Base-by-base conservation (phyloP, 495 filamentous ascomycete genomes). In the Trichoderma asperelloides region DNA sequence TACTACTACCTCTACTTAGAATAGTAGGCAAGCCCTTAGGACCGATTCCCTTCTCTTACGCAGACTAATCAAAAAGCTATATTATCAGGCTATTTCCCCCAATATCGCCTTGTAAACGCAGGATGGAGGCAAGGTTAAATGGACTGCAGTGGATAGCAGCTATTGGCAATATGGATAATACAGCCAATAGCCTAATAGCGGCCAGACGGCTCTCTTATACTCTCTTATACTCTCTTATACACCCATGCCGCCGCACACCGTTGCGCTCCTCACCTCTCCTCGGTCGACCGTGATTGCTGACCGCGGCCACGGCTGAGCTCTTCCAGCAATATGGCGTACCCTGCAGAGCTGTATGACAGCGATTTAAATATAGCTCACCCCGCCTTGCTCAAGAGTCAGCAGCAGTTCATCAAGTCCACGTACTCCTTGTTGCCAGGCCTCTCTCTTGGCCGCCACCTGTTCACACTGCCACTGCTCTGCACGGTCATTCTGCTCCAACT, bases 121-220 rank as follows among this genome's bases (percentile, higher is more conserved):
- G 33, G 33, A 37, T 37, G 33, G 9, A n/a, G 9, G 33, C 33
- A 37, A 37, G 33, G 33, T 37, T 37, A 37, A 37, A 37, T 37
- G 33, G 9, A 37, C 9, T 4, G 33, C 33, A 37, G 33, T 37
- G 41, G 13, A 45, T 15, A 11, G 13, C 41, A 45, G 41, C 41
- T 45, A 45, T 45, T 51, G 47, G 47, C 47, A 51, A 51, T 51
- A 21, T 51, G 47, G 47, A 23, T 51, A 51, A 51, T 51, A 21
- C n/a, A 23, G 18, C 47, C 47, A 51, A 51, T 51, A 51, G 47
- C 47, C 47, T 51, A 51, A 51, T 51, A 51, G 47, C 47, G n/a
- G 33, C 33, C 33, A 37, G 2, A n/a, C n/a, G 33, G 33, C 33
- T 37, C 33, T 37, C n/a, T n/a, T n/a, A n/a, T n/a, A n/a, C n/a